Conservation (phyloP, 2,329 filamentous ascomycete genomes). For the Botryotinia narcissicola region DNA sequence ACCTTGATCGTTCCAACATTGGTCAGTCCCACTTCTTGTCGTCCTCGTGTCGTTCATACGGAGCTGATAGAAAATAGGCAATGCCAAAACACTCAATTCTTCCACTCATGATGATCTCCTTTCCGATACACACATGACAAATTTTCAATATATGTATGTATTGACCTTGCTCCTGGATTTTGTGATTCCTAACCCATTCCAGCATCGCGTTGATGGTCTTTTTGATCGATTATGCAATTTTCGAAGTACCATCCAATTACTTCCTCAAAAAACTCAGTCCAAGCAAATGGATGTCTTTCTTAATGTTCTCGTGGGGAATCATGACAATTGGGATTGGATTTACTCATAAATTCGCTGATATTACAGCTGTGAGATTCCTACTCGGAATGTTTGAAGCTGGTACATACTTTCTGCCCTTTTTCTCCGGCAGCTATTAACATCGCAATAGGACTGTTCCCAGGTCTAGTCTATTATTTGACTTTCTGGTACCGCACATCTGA, state of each 20-base stretch:
- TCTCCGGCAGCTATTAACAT: slow-evolving; percentile 34
- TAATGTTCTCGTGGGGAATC: slow-evolving; percentile 50
- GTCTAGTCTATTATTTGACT: slow-evolving; percentile 37
- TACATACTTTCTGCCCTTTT: slow-evolving; percentile 38
- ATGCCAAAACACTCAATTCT: slow-evolving; percentile 64
- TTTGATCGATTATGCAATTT: slow-evolving; percentile 48
- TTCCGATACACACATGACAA: slow-evolving; percentile 58
- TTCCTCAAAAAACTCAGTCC: slow-evolving; percentile 48
- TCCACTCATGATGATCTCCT: slow-evolving; percentile 61
- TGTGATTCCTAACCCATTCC: not conserved
- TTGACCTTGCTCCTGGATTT: not conserved
- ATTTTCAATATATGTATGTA: slow-evolving; percentile 55
- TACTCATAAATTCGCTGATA: slow-evolving; percentile 42
- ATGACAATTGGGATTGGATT: slow-evolving; percentile 49
- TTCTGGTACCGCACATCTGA: slow-evolving; percentile 38
- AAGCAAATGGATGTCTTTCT: slow-evolving; percentile 49
- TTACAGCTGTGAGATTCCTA: slow-evolving; percentile 48
- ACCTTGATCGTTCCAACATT: slow-evolving; percentile 67
- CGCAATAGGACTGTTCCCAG: slow-evolving; percentile 46
- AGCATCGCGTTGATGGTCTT: slow-evolving; percentile 48
- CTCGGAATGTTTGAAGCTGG: slow-evolving; percentile 51
- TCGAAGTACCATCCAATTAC: slow-evolving; percentile 51
- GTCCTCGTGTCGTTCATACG: too few relatives aligned
- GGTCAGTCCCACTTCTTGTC: slow-evolving; percentile 41
- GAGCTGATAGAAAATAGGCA: slow-evolving; percentile 39